phyloP scores from a whole-genome alignment of 352 stramenopile species.

The Discostella stelligera region DNA sequence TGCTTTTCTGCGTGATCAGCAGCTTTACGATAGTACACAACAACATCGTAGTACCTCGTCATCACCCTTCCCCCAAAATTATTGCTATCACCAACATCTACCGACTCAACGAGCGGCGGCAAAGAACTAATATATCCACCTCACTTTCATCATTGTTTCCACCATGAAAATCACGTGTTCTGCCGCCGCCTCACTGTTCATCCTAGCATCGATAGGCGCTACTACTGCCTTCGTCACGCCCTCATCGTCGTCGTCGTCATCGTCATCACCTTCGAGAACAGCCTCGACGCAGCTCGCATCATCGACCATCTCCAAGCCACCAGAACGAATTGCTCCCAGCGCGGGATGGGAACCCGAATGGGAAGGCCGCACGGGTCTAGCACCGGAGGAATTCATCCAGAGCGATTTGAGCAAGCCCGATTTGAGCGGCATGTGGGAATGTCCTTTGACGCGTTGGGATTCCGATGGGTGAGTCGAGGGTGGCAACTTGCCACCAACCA shows the following conservation, averaged over 20 bases:
- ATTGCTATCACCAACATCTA: too few species aligned
- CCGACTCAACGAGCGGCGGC: too few species aligned
- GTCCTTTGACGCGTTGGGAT: conserved; percentile 81
- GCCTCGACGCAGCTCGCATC: neutral
- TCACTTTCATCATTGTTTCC: neutral
- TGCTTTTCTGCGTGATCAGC: too few species aligned
- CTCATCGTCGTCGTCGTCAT: neutral
- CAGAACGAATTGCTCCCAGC: conserved; percentile 57
- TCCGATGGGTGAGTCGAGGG: conserved; percentile 57
- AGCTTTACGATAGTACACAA: too few species aligned
- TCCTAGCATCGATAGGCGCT: conserved; percentile 7
- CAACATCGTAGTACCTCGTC: too few species aligned
- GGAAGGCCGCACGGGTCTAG: conserved; percentile 60
- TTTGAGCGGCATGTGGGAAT: conserved; percentile 80
- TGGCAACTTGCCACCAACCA: too few species aligned
- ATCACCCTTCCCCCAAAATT: too few species aligned
- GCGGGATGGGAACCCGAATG: conserved; percentile 69
- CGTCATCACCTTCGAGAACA: neutral
- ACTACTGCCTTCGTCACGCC: conserved; percentile 17
- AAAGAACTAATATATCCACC: too few species aligned
- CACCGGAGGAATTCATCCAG: conserved; percentile 77
- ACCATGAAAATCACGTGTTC: neutral
- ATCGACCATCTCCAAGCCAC: conserved; percentile 32
- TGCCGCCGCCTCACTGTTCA: conserved; percentile 19
- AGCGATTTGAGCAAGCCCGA: conserved; percentile 71